Percentiles rank a stretch among this genome's conserved stretches.
Evolutionary conservation across 306 rosid genomes (phyloP).

Genomic region (Corylus americana): DNA sequence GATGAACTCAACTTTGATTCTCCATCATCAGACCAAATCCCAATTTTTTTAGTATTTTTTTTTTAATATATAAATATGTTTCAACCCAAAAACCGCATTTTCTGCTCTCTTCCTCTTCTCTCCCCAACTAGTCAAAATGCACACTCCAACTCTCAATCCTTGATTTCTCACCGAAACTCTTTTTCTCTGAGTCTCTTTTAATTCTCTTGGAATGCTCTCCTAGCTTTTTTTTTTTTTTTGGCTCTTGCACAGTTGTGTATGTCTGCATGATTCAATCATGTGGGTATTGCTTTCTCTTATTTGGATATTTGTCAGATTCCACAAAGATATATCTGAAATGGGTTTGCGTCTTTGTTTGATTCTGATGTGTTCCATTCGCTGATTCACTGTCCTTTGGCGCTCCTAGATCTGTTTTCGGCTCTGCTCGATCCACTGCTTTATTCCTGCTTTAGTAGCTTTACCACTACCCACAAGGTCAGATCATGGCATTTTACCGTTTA

Average conservation of each 20-base stretch:
- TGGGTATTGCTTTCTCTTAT: conserved; percentile 14
- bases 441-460: conserved; percentile 18
- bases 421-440: conserved; percentile 31
- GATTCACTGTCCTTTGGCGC: conserved; percentile 7
- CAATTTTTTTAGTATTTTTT: conserved; percentile 10
- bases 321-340: conserved; percentile 25
- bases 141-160: conserved; percentile 22
- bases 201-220: background rate
- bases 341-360: conserved; percentile 17
- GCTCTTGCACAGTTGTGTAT: background rate
- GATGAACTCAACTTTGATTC: conserved; percentile 43
- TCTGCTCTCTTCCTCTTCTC: conserved; percentile 1
- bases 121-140: conserved; percentile 32
- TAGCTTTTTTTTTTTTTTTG: background rate
- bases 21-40: conserved; percentile 38
- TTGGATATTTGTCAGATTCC: conserved; percentile 25
- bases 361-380: conserved; percentile 29
- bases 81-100: conserved; percentile 18
- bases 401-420: conserved; percentile 34
- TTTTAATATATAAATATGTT: conserved; percentile 4
- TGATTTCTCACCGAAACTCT: background rate
- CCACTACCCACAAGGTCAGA: conserved; percentile 38
- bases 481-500: conserved; percentile 24
- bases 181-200: background rate
- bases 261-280: conserved; percentile 16